Base-by-base conservation (phyloP, 2,329 filamentous ascomycete species). In the Neonectria faginata region DNA sequence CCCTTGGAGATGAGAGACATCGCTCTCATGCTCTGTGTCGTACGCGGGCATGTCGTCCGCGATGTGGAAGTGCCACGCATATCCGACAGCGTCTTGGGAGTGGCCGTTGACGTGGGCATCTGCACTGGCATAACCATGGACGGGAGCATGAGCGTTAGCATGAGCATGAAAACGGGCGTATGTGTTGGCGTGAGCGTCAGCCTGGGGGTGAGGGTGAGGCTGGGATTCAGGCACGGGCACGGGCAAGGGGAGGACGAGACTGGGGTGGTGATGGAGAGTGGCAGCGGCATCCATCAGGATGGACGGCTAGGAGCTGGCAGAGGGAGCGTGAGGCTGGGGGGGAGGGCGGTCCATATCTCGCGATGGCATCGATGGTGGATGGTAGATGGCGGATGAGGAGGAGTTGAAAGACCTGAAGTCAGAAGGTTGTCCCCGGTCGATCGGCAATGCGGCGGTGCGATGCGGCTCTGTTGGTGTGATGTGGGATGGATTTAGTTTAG, bases 21-120 rank as follows among this genome's bases (percentile, higher is more conserved):
- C 73, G 66, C 75, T 75, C 16, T 68, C 70, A 57, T 67, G 73
- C 45, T 75, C 71, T 33, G 70, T 68, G 27, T 74, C 75, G 53
- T 66, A 76, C 20, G 69, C 68, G 5, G 72, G 74, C 33, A 73
- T 69, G 60, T 62, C 56, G 54, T 74, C 57, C 48, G 63, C 64
- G 58, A 59, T 54, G 52, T 53, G 62, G 54, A 59, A 54, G 64
- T 60, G 47, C 31, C 67, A 62, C 65, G 69, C 64, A 66, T 71
- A 57, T 47, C 58, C 55, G 47, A 54, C 62, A 41, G 60, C 59
- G 39, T 62, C 61, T 51, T 57, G 48, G 41, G 64, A 60, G 54
- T 65, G 66, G 42, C 42, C 60, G 65, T 62, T 45, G 56, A 56
- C 41, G 39, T 54, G 50, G 55, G 55, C 61, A 59, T 64, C 51